Conservation (phyloP, 2,329 filamentous ascomycete genomes). For the Paramyrothecium roridum region DNA sequence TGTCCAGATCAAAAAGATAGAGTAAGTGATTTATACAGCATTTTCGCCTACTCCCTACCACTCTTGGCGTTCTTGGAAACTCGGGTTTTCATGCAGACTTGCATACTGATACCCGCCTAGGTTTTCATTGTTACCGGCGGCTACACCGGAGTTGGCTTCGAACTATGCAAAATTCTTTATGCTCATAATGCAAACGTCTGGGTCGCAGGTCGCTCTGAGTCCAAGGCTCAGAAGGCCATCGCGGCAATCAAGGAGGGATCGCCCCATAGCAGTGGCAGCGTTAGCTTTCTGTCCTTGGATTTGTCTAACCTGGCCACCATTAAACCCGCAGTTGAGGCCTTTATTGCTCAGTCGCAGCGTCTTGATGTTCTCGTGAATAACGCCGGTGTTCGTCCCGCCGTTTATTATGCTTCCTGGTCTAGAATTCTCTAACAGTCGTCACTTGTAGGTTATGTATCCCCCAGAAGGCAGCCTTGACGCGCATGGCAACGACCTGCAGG, state of each 20-base stretch:
- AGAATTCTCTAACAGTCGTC: too few species aligned
- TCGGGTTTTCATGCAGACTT: too few species aligned
- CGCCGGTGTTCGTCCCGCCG: neutral
- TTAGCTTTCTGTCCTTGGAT: neutral
- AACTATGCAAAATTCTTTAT: neutral
- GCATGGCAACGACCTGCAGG: neutral
- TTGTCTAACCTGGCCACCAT: neutral
- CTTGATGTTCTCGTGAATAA: neutral
- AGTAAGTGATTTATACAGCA: too few species aligned
- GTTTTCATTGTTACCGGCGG: neutral
- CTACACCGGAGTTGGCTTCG: neutral
- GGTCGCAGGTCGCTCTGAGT: neutral
- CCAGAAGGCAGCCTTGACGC: neutral
- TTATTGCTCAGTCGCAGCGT: neutral
- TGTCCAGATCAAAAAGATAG: neutral
- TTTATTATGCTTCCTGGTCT: neutral
- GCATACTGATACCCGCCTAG: too few species aligned
- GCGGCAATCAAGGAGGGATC: neutral
- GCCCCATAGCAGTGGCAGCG: neutral
- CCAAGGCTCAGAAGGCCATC: neutral
- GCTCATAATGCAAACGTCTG: neutral
- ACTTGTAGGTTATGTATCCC: neutral
- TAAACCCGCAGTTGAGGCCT: neutral
- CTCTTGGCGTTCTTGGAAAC: neutral
- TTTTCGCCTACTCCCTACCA: neutral